Conservation (phyloP, 2,329 filamentous ascomycete species). For the Decorospora gaudefroyi region DNA sequence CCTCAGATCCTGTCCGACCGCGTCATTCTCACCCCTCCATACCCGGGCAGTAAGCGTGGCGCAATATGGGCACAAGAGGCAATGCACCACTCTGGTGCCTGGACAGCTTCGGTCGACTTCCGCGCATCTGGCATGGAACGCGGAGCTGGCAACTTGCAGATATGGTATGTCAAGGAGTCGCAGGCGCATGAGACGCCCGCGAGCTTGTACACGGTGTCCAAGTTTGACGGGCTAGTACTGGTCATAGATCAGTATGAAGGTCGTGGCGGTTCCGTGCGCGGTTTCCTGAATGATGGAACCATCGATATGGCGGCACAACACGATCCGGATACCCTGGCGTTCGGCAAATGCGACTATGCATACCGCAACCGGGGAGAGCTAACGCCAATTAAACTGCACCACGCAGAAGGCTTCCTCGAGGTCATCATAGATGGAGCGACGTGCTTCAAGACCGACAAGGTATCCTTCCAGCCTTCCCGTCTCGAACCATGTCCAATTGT, state of each 20-base stretch:
- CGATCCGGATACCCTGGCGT: slow-evolving; percentile 81
- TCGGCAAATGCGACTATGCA: slow-evolving; percentile 86
- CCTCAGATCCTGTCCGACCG: slow-evolving; percentile 79
- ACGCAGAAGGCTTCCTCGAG: slow-evolving; percentile 66
- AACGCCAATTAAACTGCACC: slow-evolving; percentile 76
- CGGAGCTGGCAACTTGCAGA: slow-evolving; percentile 84
- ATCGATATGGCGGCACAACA: slow-evolving; percentile 77
- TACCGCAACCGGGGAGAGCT: slow-evolving; percentile 92
- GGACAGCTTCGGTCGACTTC: slow-evolving; percentile 85
- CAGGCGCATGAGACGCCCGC: slow-evolving; percentile 66
- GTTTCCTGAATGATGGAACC: slow-evolving; percentile 89
- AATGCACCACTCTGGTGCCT: slow-evolving; percentile 65
- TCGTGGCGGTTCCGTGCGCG: slow-evolving; percentile 77
- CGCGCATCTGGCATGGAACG: slow-evolving; percentile 83
- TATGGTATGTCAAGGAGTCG: slow-evolving; percentile 84
- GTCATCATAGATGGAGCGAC: slow-evolving; percentile 78
- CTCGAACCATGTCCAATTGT: not conserved
- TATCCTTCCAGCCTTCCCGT: slow-evolving; percentile 26
- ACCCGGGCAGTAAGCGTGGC: slow-evolving; percentile 82
- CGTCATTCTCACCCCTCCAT: slow-evolving; percentile 85
- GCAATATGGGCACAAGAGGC: slow-evolving; percentile 76
- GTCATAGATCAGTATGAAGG: slow-evolving; percentile 84
- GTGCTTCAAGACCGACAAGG: slow-evolving; percentile 81
- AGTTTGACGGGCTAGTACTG: slow-evolving; percentile 88
- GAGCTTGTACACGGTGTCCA: slow-evolving; percentile 81